phyloP scores from a whole-genome alignment of 352 stramenopile species.

The Pythium chondricola region DNA sequence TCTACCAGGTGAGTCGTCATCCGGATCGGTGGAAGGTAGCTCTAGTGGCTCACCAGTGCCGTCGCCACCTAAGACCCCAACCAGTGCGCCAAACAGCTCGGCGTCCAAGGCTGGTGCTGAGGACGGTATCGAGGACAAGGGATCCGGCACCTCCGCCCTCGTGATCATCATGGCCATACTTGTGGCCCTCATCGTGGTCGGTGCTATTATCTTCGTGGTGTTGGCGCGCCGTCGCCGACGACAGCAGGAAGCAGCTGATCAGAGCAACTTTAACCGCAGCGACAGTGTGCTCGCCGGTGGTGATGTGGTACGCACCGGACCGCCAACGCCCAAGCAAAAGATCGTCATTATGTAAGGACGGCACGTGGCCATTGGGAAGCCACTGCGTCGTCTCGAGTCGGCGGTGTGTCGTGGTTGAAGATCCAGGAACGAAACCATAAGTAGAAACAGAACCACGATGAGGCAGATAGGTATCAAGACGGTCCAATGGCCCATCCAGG shows the following conservation, averaged over 20 bases:
- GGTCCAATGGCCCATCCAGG: no score
- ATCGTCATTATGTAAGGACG: slow-evolving; percentile 79
- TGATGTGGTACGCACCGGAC: slow-evolving; percentile 22
- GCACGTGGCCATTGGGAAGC: no score
- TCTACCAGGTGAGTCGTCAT: slow-evolving; percentile 20
- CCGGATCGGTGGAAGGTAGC: slow-evolving; percentile 5
- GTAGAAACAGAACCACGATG: no score
- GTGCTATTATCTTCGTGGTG: slow-evolving; percentile 62
- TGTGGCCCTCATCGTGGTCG: slow-evolving; percentile 54
- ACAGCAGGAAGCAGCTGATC: slow-evolving; percentile 44
- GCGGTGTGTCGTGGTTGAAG: no score
- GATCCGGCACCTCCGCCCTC: slow-evolving; percentile 41
- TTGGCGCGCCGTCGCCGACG: slow-evolving; percentile 68
- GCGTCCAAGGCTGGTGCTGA: slow-evolving; percentile 13
- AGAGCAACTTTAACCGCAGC: slow-evolving; percentile 36
- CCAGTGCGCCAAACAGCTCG: slow-evolving; percentile 1
- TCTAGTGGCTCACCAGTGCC: slow-evolving; percentile 9
- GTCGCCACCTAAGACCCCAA: slow-evolving; percentile 9
- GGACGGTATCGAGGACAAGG: slow-evolving; percentile 16
- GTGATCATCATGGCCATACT: slow-evolving; percentile 68
- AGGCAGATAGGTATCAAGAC: no score
- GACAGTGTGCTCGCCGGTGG: slow-evolving; percentile 29
- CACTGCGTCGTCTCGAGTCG: no score
- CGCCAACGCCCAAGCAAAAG: slow-evolving; percentile 62
- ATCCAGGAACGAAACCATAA: no score